Conservation (phyloP, 2,329 filamentous ascomycete genomes). For the Penicillium sp. region DNA sequence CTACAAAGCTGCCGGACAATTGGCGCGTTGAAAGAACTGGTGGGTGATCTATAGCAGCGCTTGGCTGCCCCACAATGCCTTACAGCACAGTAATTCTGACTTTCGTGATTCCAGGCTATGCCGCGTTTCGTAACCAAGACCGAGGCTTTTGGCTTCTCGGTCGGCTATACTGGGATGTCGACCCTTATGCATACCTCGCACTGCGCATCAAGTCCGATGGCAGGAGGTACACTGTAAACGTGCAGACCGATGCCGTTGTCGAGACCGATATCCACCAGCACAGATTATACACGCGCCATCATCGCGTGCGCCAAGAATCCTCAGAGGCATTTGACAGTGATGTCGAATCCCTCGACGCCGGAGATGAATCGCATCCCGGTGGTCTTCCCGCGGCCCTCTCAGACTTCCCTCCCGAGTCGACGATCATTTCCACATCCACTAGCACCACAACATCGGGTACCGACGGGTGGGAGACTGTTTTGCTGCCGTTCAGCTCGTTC, state of each 20-base stretch:
- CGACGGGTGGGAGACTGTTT: slow-evolving; percentile 92
- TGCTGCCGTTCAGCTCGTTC: slow-evolving; percentile 89
- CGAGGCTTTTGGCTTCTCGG: slow-evolving; percentile 80
- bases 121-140: slow-evolving; percentile 84
- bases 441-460: slow-evolving; percentile 61
- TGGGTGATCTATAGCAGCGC: slow-evolving; percentile 15
- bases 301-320: slow-evolving; percentile 32
- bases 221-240: slow-evolving; percentile 88
- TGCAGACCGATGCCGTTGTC: slow-evolving; percentile 92
- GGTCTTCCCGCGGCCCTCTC: slow-evolving; percentile 40
- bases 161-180: slow-evolving; percentile 81
- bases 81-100: neutral
- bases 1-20: slow-evolving; percentile 75
- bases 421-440: slow-evolving; percentile 35
- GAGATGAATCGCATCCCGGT: slow-evolving; percentile 26
- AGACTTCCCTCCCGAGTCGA: slow-evolving; percentile 39
- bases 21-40: slow-evolving; percentile 47
- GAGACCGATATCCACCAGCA: slow-evolving; percentile 97
- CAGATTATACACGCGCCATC: slow-evolving; percentile 63
- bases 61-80: neutral
- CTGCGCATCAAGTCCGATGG: slow-evolving; percentile 89
- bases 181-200: slow-evolving; percentile 84
- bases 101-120: slow-evolving; percentile 68
- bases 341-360: slow-evolving; percentile 24
- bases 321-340: slow-evolving; percentile 16